These are phyloP conservation scores for Tolypocladium capitatum DNA, from an alignment of 2,329 filamentous ascomycete species.

Conservation along the genomic window DNA sequence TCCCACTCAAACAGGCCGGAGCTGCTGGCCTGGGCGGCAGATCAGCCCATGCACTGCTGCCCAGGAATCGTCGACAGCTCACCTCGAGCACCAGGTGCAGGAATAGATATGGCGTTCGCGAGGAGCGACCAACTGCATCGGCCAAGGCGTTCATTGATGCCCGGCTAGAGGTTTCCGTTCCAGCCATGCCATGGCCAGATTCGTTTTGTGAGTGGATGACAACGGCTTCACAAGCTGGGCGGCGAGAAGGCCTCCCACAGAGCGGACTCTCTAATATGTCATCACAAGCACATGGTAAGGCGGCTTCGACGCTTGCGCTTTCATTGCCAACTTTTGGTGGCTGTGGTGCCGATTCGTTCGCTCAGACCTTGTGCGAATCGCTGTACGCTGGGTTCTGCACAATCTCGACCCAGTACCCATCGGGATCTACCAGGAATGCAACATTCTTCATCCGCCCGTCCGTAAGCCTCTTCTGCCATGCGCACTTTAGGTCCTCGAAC, in stretches of 20 bases:
- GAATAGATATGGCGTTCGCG: not conserved
- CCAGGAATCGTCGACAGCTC: not conserved
- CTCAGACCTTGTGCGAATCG: conserved; percentile 23
- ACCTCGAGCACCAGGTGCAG: not conserved
- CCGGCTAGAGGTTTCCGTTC: not conserved
- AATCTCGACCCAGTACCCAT: conserved; percentile 71
- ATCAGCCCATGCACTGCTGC: not conserved
- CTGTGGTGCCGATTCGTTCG: not conserved
- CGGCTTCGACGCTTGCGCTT: no score
- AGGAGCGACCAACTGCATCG: not conserved
- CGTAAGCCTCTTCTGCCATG: conserved; percentile 91
- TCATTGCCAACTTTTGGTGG: not conserved
- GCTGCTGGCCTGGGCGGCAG: not conserved
- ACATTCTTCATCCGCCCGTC: conserved; percentile 90
- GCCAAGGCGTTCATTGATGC: not conserved
- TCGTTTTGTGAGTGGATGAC: not conserved
- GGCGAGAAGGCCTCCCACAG: no score
- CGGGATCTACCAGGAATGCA: conserved; percentile 80
- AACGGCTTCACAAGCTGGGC: no score
- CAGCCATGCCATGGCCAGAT: no score
- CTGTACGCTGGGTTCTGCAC: conserved; percentile 65
- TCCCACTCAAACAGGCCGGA: no score
- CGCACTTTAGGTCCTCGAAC: conserved; percentile 68
- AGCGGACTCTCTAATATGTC: no score
- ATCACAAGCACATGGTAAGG: no score